These are phyloP conservation scores for Scytalidium sp. DNA, from an alignment of 2,329 filamentous ascomycete genomes.

Conservation along the genomic window DNA sequence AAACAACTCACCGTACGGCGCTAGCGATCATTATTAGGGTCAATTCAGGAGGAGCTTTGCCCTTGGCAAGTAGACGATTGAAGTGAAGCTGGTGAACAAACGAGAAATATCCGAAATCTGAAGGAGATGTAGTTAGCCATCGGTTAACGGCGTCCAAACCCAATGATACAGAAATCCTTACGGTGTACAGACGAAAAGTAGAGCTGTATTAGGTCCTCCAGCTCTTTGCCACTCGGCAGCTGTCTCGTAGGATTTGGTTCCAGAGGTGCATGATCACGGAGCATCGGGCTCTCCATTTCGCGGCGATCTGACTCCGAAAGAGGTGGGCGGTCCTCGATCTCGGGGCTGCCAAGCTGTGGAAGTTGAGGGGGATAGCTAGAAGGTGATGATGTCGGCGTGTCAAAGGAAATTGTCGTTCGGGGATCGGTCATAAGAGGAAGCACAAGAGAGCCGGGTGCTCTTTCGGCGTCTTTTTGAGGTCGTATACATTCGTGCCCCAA, in stretches of 20 bases:
- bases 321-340: neutral
- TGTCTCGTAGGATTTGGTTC: neutral
- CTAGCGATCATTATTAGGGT: conserved; percentile 6
- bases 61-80: conserved; percentile 5
- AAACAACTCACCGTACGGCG: neutral
- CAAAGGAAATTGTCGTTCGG: neutral
- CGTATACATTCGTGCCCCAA: conserved; percentile 5
- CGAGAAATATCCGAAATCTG: conserved; percentile 9
- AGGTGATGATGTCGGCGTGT: neutral
- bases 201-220: conserved; percentile 7
- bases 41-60: conserved; percentile 5
- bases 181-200: conserved; percentile 12
- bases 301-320: neutral
- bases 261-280: neutral
- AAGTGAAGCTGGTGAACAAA: conserved; percentile 10
- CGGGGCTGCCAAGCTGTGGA: neutral
- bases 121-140: neutral
- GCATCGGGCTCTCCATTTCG: neutral
- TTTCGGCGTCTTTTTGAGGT: neutral
- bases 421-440: neutral
- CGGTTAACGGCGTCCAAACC: neutral
- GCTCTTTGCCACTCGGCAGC: conserved; percentile 6
- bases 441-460: no score
- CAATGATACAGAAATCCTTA: neutral
- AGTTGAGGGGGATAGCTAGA: neutral